Percentiles rank a stretch among this genome's conserved stretches.
These are phyloP conservation scores for Cystobasidium tubakii DNA, from an alignment of 768 basidiomycete species.

Conservation along the genomic window DNA sequence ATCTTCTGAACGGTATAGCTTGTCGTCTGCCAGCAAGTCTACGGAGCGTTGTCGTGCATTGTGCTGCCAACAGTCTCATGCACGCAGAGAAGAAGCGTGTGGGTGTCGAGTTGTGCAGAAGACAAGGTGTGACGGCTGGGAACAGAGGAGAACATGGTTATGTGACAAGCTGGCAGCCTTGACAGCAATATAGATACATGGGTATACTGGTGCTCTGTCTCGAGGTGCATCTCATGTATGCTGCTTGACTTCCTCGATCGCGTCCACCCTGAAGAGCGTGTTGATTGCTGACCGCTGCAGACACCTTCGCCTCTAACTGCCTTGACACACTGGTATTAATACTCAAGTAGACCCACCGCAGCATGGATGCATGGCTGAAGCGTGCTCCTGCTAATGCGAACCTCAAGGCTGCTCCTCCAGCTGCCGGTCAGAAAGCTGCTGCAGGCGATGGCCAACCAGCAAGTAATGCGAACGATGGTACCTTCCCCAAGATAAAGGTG, in stretches of 20 bases:
- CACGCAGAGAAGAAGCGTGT: background rate
- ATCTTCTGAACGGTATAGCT: background rate
- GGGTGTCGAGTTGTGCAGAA: background rate
- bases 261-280: background rate
- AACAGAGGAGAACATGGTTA: background rate
- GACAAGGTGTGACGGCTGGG: background rate
- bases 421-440: conserved; percentile 1
- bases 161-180: background rate
- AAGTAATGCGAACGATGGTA: background rate
- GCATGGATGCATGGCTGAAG: conserved; percentile 34
- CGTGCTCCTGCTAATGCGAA: conserved; percentile 5
- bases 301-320: background rate
- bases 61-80: background rate
- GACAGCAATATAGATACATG: background rate
- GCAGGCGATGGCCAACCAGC: background rate
- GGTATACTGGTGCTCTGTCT: too few species aligned
- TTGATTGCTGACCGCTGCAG: background rate
- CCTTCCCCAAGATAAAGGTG: conserved; percentile 26
- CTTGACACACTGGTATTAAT: too few species aligned
- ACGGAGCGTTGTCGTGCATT: background rate
- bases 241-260: background rate
- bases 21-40: background rate
- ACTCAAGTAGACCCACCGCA: background rate
- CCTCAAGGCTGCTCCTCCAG: background rate
- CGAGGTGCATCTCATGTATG: background rate